phyloP scores from a whole-genome alignment of 2,329 filamentous ascomycete species.

The Arthrobotrys conoides region DNA sequence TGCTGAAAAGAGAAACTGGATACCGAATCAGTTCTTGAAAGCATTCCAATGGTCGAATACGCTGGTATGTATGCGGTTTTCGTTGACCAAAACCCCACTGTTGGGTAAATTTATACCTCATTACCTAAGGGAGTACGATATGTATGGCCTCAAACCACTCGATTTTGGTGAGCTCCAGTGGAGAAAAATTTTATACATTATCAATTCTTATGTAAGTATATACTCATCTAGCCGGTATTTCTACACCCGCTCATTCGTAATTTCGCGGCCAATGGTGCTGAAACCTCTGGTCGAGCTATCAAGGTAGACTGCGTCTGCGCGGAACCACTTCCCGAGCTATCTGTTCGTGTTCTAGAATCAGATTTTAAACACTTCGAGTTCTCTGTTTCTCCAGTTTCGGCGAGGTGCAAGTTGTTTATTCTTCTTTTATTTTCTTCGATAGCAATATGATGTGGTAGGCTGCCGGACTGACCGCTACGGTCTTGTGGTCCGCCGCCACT shows the following conservation, averaged over 20 bases:
- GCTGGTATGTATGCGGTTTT: background rate
- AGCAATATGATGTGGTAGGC: conserved; percentile 20
- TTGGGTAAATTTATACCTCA: background rate
- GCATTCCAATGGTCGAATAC: conserved; percentile 16
- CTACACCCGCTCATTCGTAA: conserved; percentile 7
- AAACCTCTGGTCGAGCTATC: background rate
- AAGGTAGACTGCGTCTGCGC: background rate
- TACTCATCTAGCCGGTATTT: background rate
- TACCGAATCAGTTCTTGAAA: conserved; percentile 5
- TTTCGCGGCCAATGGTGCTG: conserved; percentile 2
- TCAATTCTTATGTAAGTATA: conserved; percentile 1
- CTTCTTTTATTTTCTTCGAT: conserved; percentile 21
- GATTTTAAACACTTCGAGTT: conserved; percentile 23
- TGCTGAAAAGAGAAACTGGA: conserved; percentile 8
- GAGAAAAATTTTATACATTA: background rate
- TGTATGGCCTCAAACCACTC: background rate
- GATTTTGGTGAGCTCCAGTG: background rate
- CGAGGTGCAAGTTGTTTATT: conserved; percentile 18
- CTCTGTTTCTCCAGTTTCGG: background rate
- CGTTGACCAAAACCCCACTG: background rate
- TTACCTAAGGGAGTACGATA: conserved; percentile 3
- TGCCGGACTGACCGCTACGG: conserved; percentile 5
- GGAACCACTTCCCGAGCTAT: conserved; percentile 24
- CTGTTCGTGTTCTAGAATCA: conserved; percentile 12
- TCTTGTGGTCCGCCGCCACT: conserved; percentile 28